phyloP scores from a whole-genome alignment of 164 flowering plant species.

The Pachysandra terminalis region DNA sequence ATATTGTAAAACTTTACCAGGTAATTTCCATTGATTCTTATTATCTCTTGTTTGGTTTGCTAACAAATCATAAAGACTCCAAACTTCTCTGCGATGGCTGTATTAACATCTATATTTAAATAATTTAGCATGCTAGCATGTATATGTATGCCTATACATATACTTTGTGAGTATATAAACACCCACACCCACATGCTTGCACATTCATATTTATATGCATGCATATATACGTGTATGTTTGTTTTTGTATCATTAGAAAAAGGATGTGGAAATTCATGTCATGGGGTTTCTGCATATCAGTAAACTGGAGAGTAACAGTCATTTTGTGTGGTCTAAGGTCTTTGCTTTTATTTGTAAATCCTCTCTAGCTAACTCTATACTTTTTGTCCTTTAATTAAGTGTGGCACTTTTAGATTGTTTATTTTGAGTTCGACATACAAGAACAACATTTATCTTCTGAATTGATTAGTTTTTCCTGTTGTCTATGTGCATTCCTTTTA shows the following conservation, averaged over 20 bases:
- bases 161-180: too few relatives aligned
- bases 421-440: not conserved
- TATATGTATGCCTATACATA: too few relatives aligned
- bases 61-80: not conserved
- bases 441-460: not conserved
- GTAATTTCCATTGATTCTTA: conserved; percentile 23
- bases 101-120: not conserved
- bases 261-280: not conserved
- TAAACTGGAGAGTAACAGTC: not conserved
- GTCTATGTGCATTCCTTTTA: not conserved
- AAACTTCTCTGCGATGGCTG: not conserved
- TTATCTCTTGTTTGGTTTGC: not conserved
- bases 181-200: too few relatives aligned
- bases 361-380: too few relatives aligned
- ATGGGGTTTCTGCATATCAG: not conserved
- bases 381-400: too few relatives aligned
- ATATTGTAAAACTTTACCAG: conserved; percentile 94
- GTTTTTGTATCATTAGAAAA: too few relatives aligned
- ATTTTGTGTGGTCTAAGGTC: too few relatives aligned
- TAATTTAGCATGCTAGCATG: not conserved
- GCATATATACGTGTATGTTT: too few relatives aligned
- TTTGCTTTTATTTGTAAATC: too few relatives aligned
- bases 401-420: not conserved
- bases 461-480: not conserved
- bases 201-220: too few relatives aligned